Conservation (phyloP, 805 yeast genomes). For the Candida ovalis region DNA sequence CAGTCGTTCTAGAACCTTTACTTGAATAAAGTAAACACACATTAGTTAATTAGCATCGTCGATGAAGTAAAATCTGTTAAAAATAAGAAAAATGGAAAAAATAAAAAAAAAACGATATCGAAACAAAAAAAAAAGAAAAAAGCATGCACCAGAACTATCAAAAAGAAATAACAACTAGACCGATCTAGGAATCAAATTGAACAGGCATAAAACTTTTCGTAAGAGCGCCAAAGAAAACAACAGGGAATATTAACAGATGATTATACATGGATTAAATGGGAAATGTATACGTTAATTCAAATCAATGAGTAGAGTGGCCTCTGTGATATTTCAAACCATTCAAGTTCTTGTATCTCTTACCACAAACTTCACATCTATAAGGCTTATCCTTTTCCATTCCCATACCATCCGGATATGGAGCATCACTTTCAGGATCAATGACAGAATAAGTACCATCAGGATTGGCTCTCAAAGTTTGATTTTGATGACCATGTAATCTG, state of each 20-base stretch:
- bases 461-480: slow-evolving; percentile 84
- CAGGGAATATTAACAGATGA: not conserved
- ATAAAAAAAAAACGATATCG: too few species aligned
- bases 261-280: not conserved
- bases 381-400: slow-evolving; percentile 98
- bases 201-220: not conserved
- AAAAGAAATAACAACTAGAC: not conserved
- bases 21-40: not conserved
- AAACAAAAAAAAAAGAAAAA: not conserved
- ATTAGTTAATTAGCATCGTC: not conserved
- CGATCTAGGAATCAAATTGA: not conserved
- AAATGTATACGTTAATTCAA: not conserved
- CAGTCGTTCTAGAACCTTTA: not conserved
- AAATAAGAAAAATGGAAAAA: too few species aligned
- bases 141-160: not conserved
- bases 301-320: slow-evolving; percentile 93
- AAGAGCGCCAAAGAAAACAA: not conserved
- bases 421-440: slow-evolving; percentile 84
- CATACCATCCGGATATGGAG: slow-evolving; percentile 90
- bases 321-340: slow-evolving; percentile 96
- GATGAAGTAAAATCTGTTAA: not conserved
- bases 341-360: slow-evolving; percentile 91
- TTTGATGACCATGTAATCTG: slow-evolving; percentile 93
- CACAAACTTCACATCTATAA: slow-evolving; percentile 96
- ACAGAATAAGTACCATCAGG: slow-evolving; percentile 91